These are phyloP conservation scores for Kitagawia praeruptora DNA, from an alignment of 129 eudicot species.

Conservation along the genomic window DNA sequence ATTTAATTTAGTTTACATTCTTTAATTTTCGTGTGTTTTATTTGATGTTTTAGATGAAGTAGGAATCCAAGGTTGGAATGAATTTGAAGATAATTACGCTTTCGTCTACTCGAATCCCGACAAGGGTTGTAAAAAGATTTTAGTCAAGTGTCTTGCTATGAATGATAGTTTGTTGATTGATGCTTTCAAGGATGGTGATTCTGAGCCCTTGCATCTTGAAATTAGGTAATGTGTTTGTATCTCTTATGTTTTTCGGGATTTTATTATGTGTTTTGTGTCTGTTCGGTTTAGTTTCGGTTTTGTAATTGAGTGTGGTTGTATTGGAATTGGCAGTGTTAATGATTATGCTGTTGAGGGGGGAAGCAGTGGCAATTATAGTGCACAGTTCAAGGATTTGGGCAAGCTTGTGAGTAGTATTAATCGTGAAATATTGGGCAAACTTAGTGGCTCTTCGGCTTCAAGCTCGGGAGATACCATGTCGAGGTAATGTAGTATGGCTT, in stretches of 20 bases:
- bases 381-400: slow-evolving; percentile 67
- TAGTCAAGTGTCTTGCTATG: slow-evolving; percentile 69
- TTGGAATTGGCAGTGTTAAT: slow-evolving; percentile 35
- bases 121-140: slow-evolving; percentile 43
- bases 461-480: not conserved
- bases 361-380: slow-evolving; percentile 35
- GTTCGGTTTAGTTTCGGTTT: not conserved
- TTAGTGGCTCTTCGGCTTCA: slow-evolving; percentile 26
- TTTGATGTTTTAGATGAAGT: slow-evolving; percentile 51
- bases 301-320: not conserved
- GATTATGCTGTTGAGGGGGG: slow-evolving; percentile 46
- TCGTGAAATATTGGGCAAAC: slow-evolving; percentile 35
- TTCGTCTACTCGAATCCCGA: slow-evolving; percentile 62
- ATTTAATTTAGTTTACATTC: not conserved
- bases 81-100: slow-evolving; percentile 59
- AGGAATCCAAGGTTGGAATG: slow-evolving; percentile 69
- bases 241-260: not conserved
- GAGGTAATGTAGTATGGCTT: slow-evolving; percentile 26
- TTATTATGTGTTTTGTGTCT: not conserved
- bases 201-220: slow-evolving; percentile 54
- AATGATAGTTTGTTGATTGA: slow-evolving; percentile 59
- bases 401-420: slow-evolving; percentile 47
- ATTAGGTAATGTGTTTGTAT: slow-evolving; percentile 36
- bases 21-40: not conserved
- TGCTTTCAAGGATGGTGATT: slow-evolving; percentile 42